Conservation (phyloP, 192 early-diverging fungal species). For the Borealophlyctis nickersoniae region DNA sequence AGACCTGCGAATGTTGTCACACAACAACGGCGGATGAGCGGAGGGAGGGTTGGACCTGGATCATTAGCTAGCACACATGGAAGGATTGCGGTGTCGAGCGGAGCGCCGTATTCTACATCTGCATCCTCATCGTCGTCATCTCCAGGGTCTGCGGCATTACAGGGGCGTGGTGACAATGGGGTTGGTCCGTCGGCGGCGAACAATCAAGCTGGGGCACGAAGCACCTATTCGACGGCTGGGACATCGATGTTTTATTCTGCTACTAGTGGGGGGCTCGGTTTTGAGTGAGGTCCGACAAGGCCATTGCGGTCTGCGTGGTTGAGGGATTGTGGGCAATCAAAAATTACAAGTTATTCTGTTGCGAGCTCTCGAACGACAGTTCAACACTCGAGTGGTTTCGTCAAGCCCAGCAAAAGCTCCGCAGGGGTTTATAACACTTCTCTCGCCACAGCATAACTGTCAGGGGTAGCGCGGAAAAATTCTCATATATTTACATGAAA, state of each 20-base stretch:
- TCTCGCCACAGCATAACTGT: no score
- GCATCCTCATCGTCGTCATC: background rate
- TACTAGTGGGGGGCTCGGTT: slow-evolving; percentile 29
- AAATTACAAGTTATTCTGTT: no score
- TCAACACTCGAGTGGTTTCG: no score
- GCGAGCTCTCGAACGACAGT: no score
- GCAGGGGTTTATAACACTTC: no score
- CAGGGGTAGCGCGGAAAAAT: no score
- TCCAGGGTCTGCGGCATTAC: background rate
- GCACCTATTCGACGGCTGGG: background rate
- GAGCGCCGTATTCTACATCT: background rate
- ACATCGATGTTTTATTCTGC: slow-evolving; percentile 24
- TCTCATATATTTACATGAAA: no score
- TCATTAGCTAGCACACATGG: background rate
- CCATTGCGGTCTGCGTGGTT: no score
- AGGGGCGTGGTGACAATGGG: background rate
- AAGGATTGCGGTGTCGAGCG: background rate
- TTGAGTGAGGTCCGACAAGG: slow-evolving; percentile 2
- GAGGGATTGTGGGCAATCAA: no score
- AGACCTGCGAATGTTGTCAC: background rate
- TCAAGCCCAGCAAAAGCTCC: no score
- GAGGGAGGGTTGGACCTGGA: no score
- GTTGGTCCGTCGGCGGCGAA: slow-evolving; percentile 11
- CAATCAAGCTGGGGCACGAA: slow-evolving; percentile 4
- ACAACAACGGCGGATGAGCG: background rate